These are phyloP conservation scores for Saccharum hybrid DNA, from an alignment of 202 grass and related monocot species.

Conservation along the genomic window DNA sequence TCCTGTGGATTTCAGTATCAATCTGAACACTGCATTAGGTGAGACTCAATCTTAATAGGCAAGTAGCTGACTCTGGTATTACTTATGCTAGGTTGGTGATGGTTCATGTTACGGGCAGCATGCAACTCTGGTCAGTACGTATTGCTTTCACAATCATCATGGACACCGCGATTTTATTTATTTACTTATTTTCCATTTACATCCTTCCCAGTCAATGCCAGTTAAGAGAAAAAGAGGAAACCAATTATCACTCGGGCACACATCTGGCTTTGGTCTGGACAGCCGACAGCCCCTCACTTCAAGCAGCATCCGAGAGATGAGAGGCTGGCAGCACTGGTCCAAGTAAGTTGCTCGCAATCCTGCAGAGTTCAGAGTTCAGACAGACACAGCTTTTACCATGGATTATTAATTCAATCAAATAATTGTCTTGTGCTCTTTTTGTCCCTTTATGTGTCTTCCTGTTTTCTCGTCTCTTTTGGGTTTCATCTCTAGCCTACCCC, in stretches of 20 bases:
- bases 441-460: too few relatives aligned
- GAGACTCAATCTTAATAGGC: not conserved
- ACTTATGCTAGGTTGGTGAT: not conserved
- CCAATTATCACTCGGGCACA: constrained; percentile 5
- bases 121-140: not conserved
- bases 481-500: too few relatives aligned
- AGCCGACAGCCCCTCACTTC: constrained; percentile 17
- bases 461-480: too few relatives aligned
- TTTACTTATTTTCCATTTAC: not conserved
- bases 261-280: not conserved
- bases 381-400: constrained; percentile 11
- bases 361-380: constrained; percentile 19
- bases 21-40: not conserved
- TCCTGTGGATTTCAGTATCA: not conserved
- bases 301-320: constrained; percentile 44
- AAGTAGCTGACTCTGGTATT: not conserved
- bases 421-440: too few relatives aligned
- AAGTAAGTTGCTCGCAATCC: constrained; percentile 45
- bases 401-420: constrained; percentile 16
- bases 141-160: constrained; percentile 25
- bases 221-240: not conserved
- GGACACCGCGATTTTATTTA: not conserved
- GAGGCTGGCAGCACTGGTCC: constrained; percentile 40
- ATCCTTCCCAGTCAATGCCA: constrained; percentile 21
- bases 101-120: not conserved